A percentile compares a stretch with the other conserved stretches of the same genome.
phyloP scores from a whole-genome alignment of 176 grass and related monocot species.

The Miscanthus lutarioriparius region DNA sequence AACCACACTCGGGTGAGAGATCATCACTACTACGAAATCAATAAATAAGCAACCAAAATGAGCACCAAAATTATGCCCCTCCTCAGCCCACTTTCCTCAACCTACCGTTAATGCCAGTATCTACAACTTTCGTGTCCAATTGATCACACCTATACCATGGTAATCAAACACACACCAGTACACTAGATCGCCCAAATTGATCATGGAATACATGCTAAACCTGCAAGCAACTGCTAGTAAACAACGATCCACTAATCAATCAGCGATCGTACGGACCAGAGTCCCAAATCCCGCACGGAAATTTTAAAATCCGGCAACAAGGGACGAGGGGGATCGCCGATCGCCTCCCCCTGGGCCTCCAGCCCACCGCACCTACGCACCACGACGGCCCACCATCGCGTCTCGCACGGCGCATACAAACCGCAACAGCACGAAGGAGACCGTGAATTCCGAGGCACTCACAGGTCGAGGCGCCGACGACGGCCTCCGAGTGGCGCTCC shows the following conservation, averaged over 20 bases:
- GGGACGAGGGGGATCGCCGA: neutral
- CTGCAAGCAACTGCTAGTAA: neutral
- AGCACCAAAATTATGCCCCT: neutral
- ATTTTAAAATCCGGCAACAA: slow-evolving; percentile 2
- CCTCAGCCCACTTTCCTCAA: neutral
- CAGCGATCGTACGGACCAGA: slow-evolving; percentile 11
- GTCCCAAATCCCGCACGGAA: neutral
- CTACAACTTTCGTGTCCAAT: neutral
- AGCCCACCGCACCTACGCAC: slow-evolving; percentile 36
- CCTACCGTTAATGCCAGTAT: neutral
- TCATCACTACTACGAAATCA: neutral
- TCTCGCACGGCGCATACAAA: neutral
- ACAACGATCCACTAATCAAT: neutral
- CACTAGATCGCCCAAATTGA: slow-evolving; percentile 18
- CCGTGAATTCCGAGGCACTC: slow-evolving; percentile 67
- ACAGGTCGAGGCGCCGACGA: slow-evolving; percentile 34
- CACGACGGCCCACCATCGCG: slow-evolving; percentile 47
- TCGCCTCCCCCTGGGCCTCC: slow-evolving; percentile 37
- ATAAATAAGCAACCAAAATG: neutral
- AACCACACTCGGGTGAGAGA: neutral
- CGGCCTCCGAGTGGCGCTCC: slow-evolving; percentile 20
- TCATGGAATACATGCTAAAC: neutral
- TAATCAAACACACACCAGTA: neutral
- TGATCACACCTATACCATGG: neutral
- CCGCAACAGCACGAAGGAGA: slow-evolving; percentile 6